Evolutionary conservation across 305 asterid species (phyloP).

Genomic region (Euphrasia arctica): DNA sequence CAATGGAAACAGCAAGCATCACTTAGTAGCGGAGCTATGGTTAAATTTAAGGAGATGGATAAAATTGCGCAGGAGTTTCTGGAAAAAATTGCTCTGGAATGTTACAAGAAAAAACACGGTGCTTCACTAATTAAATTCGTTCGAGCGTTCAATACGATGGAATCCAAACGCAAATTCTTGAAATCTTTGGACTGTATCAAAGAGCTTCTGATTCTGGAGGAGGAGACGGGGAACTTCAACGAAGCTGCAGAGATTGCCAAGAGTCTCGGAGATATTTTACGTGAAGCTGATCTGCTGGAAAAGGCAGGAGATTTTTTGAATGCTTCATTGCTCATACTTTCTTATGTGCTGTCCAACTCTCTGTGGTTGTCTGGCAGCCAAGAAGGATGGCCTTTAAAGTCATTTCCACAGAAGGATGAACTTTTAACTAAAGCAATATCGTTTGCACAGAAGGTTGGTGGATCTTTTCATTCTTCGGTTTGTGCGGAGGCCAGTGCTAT

Average conservation of each 20-base stretch:
- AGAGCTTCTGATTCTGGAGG: slow-evolving; percentile 51
- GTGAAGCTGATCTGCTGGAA: slow-evolving; percentile 45
- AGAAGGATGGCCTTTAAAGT: slow-evolving; percentile 55
- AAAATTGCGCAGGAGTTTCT: slow-evolving; percentile 44
- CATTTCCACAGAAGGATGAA: slow-evolving; percentile 37
- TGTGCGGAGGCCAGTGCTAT: slow-evolving; percentile 34
- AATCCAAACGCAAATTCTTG: slow-evolving; percentile 47
- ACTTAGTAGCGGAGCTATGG: slow-evolving; percentile 4
- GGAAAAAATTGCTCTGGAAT: slow-evolving; percentile 44
- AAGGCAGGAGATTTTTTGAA: slow-evolving; percentile 35
- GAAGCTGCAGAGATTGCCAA: slow-evolving; percentile 64
- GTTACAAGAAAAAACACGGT: slow-evolving; percentile 32
- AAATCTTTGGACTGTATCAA: slow-evolving; percentile 40
- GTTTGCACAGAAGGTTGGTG: slow-evolving; percentile 35
- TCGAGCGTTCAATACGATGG: slow-evolving; percentile 43
- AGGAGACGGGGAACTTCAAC: slow-evolving; percentile 47
- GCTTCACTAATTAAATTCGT: slow-evolving; percentile 50
- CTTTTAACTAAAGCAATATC: slow-evolving; percentile 39
- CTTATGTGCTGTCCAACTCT: slow-evolving; percentile 37
- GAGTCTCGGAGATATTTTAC: slow-evolving; percentile 39
- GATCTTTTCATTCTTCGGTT: slow-evolving; percentile 31
- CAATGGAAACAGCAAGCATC: slow-evolving; percentile 46
- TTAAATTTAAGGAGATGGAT: slow-evolving; percentile 19
- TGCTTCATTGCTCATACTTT: slow-evolving; percentile 38
- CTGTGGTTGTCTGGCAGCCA: slow-evolving; percentile 41